Evolutionary conservation across 805 yeast species (phyloP), one percentile per base, ranked within the genome.

Genomic region (Teunomyces stri): DNA sequence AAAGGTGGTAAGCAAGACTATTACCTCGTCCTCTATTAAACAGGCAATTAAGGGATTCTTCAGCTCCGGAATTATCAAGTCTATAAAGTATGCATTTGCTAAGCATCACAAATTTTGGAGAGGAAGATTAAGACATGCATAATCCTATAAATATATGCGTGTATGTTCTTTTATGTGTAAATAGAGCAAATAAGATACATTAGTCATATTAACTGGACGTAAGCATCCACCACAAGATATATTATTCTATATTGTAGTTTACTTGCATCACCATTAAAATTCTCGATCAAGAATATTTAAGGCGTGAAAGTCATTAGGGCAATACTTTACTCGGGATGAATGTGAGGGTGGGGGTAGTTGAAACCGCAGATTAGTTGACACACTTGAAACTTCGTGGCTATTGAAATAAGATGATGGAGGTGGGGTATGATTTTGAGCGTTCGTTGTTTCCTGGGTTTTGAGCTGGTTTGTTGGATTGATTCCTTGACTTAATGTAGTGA

Each of bases 31-130:
- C n/a, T 87, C 96, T 12, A 60, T 83, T 12, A 65, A 81, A 6
- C 99, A 94, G 65, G 81, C 89, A 27, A 52, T 81, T 13, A 90
- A 92, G 64, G 99, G 99, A 0, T 57, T 92, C 1, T 69, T 89
- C 36, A 89, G 96, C 3, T 97, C 98, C 1, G 99, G 99, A 0
- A 43, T 87, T 1, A 60, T 70, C 15, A 87, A 86, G 60, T 81
- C 91, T 9, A 60, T 82, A 43, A 79, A 76, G 57, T 91, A 91
- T 64, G 91, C 95, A 4, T 69, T 78, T 64, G 95, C 89, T 42
- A 91, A 91, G 66, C 68, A 65, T 31, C 33, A 60, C 39, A 72
- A 72, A 52, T 66, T 45, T 42, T 53, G 56, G 56, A 33, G 48
- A 13, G 51, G 46, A 20, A 49, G 31, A 31, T 33, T 45, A 9